Conservation (phyloP, 1,284 basidiomycete genomes). For the Polyporus tsugae region DNA sequence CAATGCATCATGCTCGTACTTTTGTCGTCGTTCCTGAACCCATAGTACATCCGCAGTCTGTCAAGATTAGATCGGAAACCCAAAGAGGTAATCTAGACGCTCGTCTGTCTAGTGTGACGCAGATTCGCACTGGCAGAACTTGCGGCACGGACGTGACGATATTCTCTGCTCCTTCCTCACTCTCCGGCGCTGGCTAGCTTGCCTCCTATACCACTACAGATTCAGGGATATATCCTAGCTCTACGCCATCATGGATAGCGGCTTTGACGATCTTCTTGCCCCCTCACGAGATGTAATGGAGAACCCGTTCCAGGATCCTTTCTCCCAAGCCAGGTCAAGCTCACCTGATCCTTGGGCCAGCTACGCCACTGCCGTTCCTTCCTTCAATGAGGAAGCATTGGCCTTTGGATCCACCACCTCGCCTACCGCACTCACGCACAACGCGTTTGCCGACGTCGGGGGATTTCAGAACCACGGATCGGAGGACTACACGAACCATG, state of each 20-base stretch:
- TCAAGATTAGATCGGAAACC: slow-evolving; percentile 6
- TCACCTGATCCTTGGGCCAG: slow-evolving; percentile 84
- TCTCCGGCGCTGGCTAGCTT: neutral
- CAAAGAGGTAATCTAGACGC: neutral
- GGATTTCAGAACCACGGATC: slow-evolving; percentile 23
- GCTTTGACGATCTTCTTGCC: slow-evolving; percentile 82
- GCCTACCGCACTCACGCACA: slow-evolving; percentile 21
- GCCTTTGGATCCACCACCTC: slow-evolving; percentile 23
- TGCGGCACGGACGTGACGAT: too few species aligned
- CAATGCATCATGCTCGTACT: slow-evolving; percentile 7
- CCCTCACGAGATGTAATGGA: slow-evolving; percentile 68
- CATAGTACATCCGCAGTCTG: neutral
- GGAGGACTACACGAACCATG: slow-evolving; percentile 2
- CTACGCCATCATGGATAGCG: slow-evolving; percentile 37
- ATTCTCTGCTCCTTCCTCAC: neutral
- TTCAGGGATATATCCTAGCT: too few species aligned
- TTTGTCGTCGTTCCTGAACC: neutral
- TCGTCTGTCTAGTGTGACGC: neutral
- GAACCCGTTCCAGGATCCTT: slow-evolving; percentile 83
- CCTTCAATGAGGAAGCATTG: slow-evolving; percentile 30
- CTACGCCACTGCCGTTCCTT: slow-evolving; percentile 44
- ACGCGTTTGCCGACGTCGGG: slow-evolving; percentile 44
- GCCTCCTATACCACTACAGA: neutral
- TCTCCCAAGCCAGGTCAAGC: slow-evolving; percentile 63
- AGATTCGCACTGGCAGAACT: neutral